Base-by-base conservation (phyloP, 2,329 filamentous ascomycete species). In the Raffaelea albimanens region DNA sequence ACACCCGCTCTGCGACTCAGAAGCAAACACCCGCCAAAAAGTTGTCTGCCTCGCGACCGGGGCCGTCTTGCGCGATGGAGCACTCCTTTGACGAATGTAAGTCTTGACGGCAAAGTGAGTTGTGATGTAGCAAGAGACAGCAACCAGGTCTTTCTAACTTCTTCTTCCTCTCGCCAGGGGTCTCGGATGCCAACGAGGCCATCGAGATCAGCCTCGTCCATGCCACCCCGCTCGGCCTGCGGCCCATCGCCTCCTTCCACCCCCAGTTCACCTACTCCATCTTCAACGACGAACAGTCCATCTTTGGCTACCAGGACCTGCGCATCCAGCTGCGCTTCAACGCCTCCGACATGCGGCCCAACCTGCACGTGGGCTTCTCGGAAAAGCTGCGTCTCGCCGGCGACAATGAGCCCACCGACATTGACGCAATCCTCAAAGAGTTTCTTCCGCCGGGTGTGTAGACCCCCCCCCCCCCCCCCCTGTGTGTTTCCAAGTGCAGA, bases 251-350 rank as follows among this genome's bases (percentile, higher is more conserved):
- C 22, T 76, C 78, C 23, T 97, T 98, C 64, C 75, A 87, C 51
- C 94, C 93, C 0, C 78, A 79, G 59, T 94, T 90, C 63, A 96
- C 91, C 18, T 95, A 97, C 64, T 72, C 87, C 1, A 85, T 98
- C 53, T 96, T 97, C 57, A 88, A 88, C 58, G 85, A 97, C n/a
- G 83, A 93, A 9, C 89, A 98, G 65, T 78, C 76, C 25, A 91
- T 97, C 54, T 90, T 95, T 57, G 91, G 91, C 34, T 95, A 96
- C 71, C 83, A 88, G 61, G 80, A 81, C 46, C 75, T 95, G 47
- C 80, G 80, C 54, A 83, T 97, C 60, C 78, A 80, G 53, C 68
- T 97, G 47, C 80, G 80, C 52, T 83, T 72, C 56, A 70, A 80
- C 60, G 75, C 76, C 16, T 75, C 71, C 61, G 85, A 96, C 61